Evolutionary conservation across 2,329 filamentous ascomycete species (phyloP).

Genomic region (Scortechinia acanthostroma): DNA sequence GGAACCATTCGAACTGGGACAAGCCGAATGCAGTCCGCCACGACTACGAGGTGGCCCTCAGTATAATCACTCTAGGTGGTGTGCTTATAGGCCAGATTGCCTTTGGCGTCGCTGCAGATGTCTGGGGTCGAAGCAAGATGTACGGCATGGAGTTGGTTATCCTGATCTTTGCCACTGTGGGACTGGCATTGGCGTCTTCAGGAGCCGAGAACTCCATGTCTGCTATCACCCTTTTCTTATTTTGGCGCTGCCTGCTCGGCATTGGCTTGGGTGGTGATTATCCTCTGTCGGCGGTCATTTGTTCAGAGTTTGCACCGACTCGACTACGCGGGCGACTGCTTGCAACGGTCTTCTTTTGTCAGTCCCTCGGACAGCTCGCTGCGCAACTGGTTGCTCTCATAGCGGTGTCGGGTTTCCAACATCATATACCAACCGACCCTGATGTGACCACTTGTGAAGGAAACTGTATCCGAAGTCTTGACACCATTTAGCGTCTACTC

Average conservation of each 20-base stretch:
- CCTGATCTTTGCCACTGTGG: constrained; percentile 65
- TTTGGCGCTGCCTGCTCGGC: too few species aligned
- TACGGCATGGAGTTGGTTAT: constrained; percentile 73
- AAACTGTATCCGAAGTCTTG: too few species aligned
- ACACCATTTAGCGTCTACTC: constrained; percentile 77
- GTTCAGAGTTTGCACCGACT: constrained; percentile 76
- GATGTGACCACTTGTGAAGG: too few species aligned
- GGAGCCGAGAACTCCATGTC: too few species aligned
- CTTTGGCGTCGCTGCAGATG: too few species aligned
- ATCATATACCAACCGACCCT: too few species aligned
- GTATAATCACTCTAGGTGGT: constrained; percentile 73
- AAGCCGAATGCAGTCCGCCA: too few species aligned
- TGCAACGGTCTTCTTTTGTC: constrained; percentile 77
- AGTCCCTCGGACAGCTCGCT: constrained; percentile 71
- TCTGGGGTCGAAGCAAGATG: constrained; percentile 75
- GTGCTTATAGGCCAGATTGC: constrained; percentile 72
- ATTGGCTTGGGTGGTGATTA: constrained; percentile 78
- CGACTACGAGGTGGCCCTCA: constrained; percentile 65
- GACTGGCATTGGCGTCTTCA: constrained; percentile 59
- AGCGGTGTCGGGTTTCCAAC: constrained; percentile 33
- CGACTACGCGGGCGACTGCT: constrained; percentile 80
- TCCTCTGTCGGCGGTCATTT: constrained; percentile 73
- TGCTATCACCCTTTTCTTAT: too few species aligned
- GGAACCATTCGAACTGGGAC: too few species aligned
- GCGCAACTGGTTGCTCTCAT: constrained; percentile 65